phyloP scores from a whole-genome alignment of 2,329 filamentous ascomycete species.

The Chaetomiaceae sp. region DNA sequence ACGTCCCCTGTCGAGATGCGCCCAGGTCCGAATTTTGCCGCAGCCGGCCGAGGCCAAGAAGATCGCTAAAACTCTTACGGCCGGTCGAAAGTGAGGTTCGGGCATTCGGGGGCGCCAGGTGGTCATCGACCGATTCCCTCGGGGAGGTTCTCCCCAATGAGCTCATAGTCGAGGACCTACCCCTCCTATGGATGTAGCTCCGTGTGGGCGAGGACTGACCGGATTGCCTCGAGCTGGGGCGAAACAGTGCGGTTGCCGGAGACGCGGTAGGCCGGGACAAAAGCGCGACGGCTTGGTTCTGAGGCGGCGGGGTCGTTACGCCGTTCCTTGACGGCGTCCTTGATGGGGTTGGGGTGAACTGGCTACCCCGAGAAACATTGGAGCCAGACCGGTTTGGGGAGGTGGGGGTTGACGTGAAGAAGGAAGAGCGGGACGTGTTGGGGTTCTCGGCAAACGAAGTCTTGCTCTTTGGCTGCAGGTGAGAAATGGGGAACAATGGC shows the following conservation, averaged over 20 bases:
- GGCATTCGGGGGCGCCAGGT: slow-evolving; percentile 60
- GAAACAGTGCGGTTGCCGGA: slow-evolving; percentile 47
- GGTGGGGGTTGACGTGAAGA: slow-evolving; percentile 35
- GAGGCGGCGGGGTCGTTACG: slow-evolving; percentile 30
- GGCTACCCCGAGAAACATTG: slow-evolving; percentile 17
- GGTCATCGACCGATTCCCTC: slow-evolving; percentile 61
- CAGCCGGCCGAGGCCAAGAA: slow-evolving; percentile 73
- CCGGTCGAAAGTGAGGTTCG: slow-evolving; percentile 85
- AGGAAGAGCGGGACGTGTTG: slow-evolving; percentile 41
- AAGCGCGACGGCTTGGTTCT: slow-evolving; percentile 32
- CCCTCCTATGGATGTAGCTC: slow-evolving; percentile 56
- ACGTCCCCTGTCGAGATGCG: slow-evolving; percentile 60
- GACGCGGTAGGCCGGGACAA: slow-evolving; percentile 37
- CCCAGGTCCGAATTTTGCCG: slow-evolving; percentile 75
- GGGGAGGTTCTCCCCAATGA: slow-evolving; percentile 59
- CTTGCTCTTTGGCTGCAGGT: slow-evolving; percentile 70
- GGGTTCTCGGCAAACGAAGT: slow-evolving; percentile 30
- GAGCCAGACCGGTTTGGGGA: slow-evolving; percentile 14
- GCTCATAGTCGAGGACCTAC: slow-evolving; percentile 84
- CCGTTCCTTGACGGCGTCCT: slow-evolving; percentile 27
- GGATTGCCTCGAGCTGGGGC: slow-evolving; percentile 44
- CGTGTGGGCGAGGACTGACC: slow-evolving; percentile 67
- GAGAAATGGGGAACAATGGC: slow-evolving; percentile 77
- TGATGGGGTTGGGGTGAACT: slow-evolving; percentile 31
- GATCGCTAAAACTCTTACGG: slow-evolving; percentile 85